phyloP scores from a whole-genome alignment of 2,329 filamentous ascomycete species.

The Aspergillus calidoustus region DNA sequence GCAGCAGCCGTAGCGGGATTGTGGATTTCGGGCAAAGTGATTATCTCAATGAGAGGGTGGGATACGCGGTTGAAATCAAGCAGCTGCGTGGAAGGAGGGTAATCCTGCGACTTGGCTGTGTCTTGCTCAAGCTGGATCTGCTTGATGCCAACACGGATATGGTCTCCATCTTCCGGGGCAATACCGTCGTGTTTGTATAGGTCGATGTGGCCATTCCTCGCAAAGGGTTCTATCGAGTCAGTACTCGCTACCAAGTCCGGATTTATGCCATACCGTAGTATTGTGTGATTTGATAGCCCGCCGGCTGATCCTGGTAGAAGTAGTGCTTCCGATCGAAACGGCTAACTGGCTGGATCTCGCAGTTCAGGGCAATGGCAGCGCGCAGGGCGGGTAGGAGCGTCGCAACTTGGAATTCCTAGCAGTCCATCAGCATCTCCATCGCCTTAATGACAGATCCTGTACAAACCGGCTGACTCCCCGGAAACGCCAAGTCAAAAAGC shows the following conservation, averaged over 20 bases:
- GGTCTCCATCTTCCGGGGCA: constrained; percentile 70
- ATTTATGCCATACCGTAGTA: constrained; percentile 66
- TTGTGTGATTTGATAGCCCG: constrained; percentile 97
- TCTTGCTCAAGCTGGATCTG: constrained; percentile 98
- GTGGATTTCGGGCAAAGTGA: constrained; percentile 87
- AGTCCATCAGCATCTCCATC: background rate
- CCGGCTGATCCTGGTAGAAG: constrained; percentile 97
- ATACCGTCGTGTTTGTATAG: constrained; percentile 79
- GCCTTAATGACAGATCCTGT: background rate
- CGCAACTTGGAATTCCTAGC: constrained; percentile 72
- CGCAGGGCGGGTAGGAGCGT: constrained; percentile 87
- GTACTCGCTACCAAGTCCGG: background rate
- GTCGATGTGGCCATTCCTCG: constrained; percentile 71
- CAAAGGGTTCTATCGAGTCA: constrained; percentile 58
- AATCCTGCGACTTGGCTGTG: constrained; percentile 88
- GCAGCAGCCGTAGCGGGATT: constrained; percentile 85
- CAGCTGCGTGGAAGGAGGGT: constrained; percentile 73
- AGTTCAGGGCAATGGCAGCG: constrained; percentile 82
- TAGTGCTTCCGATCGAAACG: constrained; percentile 97
- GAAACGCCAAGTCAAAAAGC: constrained; percentile 85
- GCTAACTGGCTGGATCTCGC: constrained; percentile 75
- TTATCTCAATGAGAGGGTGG: constrained; percentile 90
- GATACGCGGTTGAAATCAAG: constrained; percentile 95
- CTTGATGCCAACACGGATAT: constrained; percentile 79
- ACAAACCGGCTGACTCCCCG: constrained; percentile 77